These are phyloP conservation scores for Penstemon newberryi DNA, from an alignment of 257 asterid genomes.

Conservation along the genomic window DNA sequence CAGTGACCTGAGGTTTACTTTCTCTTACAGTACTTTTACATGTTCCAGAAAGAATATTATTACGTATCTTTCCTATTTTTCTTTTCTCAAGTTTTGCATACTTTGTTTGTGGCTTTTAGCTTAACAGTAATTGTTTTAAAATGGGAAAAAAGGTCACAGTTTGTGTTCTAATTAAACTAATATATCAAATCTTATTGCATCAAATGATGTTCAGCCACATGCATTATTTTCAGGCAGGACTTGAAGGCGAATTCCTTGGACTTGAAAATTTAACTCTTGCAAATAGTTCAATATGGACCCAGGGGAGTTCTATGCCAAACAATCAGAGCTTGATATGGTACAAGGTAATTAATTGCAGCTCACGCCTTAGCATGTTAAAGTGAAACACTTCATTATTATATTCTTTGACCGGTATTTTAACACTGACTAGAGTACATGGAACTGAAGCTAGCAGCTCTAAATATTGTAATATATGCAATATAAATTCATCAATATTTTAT, in stretches of 20 bases:
- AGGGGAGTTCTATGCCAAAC: slow-evolving; percentile 43
- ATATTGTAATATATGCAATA: no score
- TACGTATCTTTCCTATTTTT: background rate
- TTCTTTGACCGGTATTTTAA: no score
- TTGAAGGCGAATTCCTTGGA: slow-evolving; percentile 76
- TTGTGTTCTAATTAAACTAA: background rate
- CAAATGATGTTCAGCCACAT: slow-evolving; percentile 2
- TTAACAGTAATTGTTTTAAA: background rate
- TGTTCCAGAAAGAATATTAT: background rate
- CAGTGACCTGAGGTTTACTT: no score
- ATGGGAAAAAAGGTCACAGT: background rate
- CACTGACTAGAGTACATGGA: no score
- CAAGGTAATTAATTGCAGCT: slow-evolving; percentile 53
- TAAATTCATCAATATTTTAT: no score
- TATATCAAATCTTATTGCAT: background rate
- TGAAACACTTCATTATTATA: background rate
- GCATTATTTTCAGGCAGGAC: slow-evolving; percentile 54
- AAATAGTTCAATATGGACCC: slow-evolving; percentile 66
- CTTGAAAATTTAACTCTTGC: slow-evolving; percentile 51
- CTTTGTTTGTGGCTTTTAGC: background rate
- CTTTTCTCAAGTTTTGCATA: background rate
- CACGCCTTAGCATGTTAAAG: background rate
- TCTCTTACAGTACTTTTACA: no score
- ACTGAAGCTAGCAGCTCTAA: no score
- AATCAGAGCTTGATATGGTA: slow-evolving; percentile 72